phyloP scores from a whole-genome alignment of 305 asterid genomes.

The Solanum hybrid region DNA sequence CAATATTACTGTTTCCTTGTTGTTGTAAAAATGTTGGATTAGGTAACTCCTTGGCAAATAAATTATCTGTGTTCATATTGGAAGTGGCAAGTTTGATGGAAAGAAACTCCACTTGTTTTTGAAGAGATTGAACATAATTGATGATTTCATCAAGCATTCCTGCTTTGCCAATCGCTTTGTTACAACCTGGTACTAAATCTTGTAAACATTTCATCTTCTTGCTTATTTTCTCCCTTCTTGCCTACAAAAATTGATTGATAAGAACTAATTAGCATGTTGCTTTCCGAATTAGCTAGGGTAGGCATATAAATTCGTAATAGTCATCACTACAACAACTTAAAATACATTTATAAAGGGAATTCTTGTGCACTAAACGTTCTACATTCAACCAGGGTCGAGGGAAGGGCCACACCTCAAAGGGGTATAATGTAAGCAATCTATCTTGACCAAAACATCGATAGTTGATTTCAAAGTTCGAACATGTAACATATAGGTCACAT shows the following conservation, averaged over 20 bases:
- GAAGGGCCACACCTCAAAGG: too few species aligned
- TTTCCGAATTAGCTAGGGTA: too few species aligned
- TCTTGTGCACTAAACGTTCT: too few species aligned
- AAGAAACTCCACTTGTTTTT: constrained; percentile 27
- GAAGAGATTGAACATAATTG: constrained; percentile 68
- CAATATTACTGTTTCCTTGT: background rate
- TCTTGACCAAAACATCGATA: too few species aligned
- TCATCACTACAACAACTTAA: too few species aligned
- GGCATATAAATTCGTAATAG: too few species aligned
- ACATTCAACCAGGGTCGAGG: too few species aligned
- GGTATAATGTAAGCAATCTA: too few species aligned
- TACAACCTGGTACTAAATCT: constrained; percentile 75
- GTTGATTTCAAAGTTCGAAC: too few species aligned
- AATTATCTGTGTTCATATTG: background rate
- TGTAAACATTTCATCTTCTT: constrained; percentile 72
- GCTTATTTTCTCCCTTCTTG: constrained; percentile 70
- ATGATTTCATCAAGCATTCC: constrained; percentile 80
- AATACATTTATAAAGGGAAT: too few species aligned
- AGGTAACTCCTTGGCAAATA: constrained; percentile 26
- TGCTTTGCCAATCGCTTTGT: constrained; percentile 59
- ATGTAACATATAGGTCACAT: too few species aligned
- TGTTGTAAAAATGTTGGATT: constrained; percentile 18
- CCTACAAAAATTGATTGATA: constrained; percentile 22
- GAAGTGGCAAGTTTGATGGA: background rate
- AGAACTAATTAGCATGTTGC: background rate